A percentile compares a stretch with the other conserved stretches of the same genome.
These are phyloP conservation scores for Aphanoascus verrucosus DNA, from an alignment of 2,329 filamentous ascomycete genomes.

Conservation along the genomic window DNA sequence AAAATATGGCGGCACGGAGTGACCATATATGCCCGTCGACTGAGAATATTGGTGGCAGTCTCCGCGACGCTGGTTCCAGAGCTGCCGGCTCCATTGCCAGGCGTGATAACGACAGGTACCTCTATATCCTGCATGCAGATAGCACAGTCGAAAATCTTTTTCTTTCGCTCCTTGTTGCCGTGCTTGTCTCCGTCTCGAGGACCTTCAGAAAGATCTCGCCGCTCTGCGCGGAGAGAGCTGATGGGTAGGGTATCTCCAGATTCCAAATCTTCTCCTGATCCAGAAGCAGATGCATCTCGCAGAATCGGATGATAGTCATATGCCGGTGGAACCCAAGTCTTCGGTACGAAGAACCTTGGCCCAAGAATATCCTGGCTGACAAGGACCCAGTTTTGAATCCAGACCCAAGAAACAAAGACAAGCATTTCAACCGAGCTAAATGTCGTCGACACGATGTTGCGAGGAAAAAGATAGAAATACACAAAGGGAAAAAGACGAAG, in stretches of 20 bases:
- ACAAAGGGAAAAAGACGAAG: conserved; percentile 68
- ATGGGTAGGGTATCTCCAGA: conserved; percentile 66
- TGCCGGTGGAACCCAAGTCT: conserved; percentile 50
- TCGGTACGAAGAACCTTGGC: conserved; percentile 72
- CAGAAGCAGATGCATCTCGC: conserved; percentile 35
- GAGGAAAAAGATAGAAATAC: conserved; percentile 69
- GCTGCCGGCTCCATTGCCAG: conserved; percentile 37
- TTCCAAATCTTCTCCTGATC: conserved; percentile 62
- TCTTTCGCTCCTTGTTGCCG: conserved; percentile 40
- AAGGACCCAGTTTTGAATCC: conserved; percentile 73
- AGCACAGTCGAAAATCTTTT: conserved; percentile 70
- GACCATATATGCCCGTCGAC: conserved; percentile 83
- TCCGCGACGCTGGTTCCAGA: conserved; percentile 38
- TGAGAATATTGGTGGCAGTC: conserved; percentile 54
- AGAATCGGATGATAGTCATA: conserved; percentile 95
- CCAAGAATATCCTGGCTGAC: conserved; percentile 74
- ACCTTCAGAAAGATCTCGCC: conserved; percentile 29
- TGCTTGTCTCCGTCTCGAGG: conserved; percentile 26
- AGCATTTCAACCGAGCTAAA: conserved; percentile 56
- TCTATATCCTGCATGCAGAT: conserved; percentile 90
- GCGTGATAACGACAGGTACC: conserved; percentile 58
- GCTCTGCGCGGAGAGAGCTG: conserved; percentile 49
- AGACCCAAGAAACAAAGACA: conserved; percentile 64
- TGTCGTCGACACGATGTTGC: conserved; percentile 71
- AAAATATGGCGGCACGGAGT: conserved; percentile 96